Base-by-base conservation (phyloP, 1,139 yeast species). In the Hansenula sp. region DNA sequence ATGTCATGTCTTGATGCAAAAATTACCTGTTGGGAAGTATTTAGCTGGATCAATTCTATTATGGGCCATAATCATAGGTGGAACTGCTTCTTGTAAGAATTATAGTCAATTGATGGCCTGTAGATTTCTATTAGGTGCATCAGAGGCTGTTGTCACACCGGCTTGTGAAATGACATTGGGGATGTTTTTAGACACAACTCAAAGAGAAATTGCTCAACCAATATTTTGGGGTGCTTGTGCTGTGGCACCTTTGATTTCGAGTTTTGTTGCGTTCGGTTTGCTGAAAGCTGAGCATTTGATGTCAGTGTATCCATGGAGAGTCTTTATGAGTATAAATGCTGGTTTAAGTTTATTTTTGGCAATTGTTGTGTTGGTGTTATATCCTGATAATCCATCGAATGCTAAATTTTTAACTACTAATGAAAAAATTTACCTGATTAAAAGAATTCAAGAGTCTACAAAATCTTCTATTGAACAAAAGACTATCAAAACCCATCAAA, bases 401-500 rank as follows among this genome's bases (percentile, higher is more conserved):
- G 78, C 79, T 10, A 69, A 72, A 66, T 73, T 72, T 53, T 66
- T 80, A 39, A 63, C 66, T 10, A 72, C 69, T 11, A 66, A 70
- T 31, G 88, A 82, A 49, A 76, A 74, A 60, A 57, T 72, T 47
- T 64, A 76, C 60, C 74, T 75, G 13, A 76, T 81, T 64, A 62
- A 70, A 45, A 57, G 58, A 28, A 73, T 72, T 51, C 67, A 71
- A 46, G 69, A 65, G 53, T 84, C 85, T 15, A 76, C 79, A 47
- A 84, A 84, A 41, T 76, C 76, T 52, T 48, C 52, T 7, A 53
- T 51, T 38, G 57, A 52, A 30, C 57, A 52, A 39, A 71, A 67
- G 46, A 67, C 68, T 37, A 72, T 78, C 62, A 81, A 83, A 52
- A 65, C 59, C 58, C 61, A 76, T 41, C 90, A 83, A 57, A 66